phyloP scores from a whole-genome alignment of 805 yeast species.

The Metschnikowia orientalis region DNA sequence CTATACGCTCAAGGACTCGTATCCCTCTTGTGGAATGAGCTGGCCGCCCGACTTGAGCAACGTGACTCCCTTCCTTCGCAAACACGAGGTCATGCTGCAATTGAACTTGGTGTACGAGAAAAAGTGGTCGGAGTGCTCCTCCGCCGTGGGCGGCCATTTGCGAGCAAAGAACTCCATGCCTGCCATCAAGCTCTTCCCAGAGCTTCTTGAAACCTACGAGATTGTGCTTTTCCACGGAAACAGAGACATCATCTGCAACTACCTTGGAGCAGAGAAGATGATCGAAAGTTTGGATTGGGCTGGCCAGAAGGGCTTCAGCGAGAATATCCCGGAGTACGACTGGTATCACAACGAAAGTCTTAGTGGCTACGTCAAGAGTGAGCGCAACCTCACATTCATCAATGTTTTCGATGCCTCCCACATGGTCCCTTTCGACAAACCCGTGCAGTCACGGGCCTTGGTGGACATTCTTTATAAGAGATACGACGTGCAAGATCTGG shows the following conservation, averaged over 20 bases:
- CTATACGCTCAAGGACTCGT: slow-evolving; percentile 61
- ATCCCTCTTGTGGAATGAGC: slow-evolving; percentile 84
- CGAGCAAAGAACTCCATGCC: slow-evolving; percentile 52
- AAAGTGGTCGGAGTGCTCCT: slow-evolving; percentile 77
- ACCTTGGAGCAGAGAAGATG: slow-evolving; percentile 65
- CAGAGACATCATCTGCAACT: slow-evolving; percentile 84
- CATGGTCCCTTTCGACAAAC: slow-evolving; percentile 88
- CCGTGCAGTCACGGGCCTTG: slow-evolving; percentile 64
- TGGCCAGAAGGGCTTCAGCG: slow-evolving; percentile 44
- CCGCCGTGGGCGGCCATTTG: slow-evolving; percentile 50
- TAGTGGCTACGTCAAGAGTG: slow-evolving; percentile 42
- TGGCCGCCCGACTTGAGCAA: slow-evolving; percentile 72
- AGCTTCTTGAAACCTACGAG: slow-evolving; percentile 52
- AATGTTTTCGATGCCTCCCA: slow-evolving; percentile 76
- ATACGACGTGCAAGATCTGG: slow-evolving; percentile 12
- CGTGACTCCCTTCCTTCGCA: slow-evolving; percentile 49
- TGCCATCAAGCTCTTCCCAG: slow-evolving; percentile 64
- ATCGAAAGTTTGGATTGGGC: slow-evolving; percentile 64
- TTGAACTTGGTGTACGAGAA: slow-evolving; percentile 45
- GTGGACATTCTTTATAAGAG: slow-evolving; percentile 45
- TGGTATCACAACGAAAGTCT: slow-evolving; percentile 43
- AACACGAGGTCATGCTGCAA: slow-evolving; percentile 42
- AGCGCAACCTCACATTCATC: slow-evolving; percentile 72
- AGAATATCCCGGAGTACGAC: slow-evolving; percentile 23
- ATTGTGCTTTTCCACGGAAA: slow-evolving; percentile 82